These are phyloP conservation scores for Candida ipomoeae DNA, from an alignment of 805 yeast species.

Conservation along the genomic window DNA sequence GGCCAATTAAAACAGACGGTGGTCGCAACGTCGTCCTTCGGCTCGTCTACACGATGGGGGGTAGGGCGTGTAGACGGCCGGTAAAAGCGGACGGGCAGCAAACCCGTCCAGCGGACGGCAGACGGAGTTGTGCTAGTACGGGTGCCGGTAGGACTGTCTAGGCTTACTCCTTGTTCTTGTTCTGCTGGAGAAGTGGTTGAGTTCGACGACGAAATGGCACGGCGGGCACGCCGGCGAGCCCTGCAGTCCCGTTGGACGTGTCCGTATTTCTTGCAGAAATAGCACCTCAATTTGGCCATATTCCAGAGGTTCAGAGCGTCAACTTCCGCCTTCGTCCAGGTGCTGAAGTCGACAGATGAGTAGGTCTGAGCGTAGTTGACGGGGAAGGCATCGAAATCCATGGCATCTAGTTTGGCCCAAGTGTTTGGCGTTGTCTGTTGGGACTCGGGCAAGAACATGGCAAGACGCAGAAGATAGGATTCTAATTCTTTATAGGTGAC, in stretches of 20 bases:
- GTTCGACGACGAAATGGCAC: not conserved
- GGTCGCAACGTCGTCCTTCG: too few species aligned
- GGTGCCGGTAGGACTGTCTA: too few species aligned
- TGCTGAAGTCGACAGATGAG: not conserved
- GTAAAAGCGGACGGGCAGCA: too few species aligned
- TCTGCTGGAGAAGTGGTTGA: not conserved
- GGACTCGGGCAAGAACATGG: not conserved
- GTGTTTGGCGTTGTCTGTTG: not conserved
- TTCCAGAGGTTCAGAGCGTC: not conserved
- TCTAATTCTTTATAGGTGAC: not conserved
- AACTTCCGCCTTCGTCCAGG: not conserved
- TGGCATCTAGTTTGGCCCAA: not conserved
- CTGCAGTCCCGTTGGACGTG: not conserved
- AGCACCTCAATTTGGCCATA: not conserved
- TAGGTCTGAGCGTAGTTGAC: not conserved
- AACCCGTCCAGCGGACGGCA: too few species aligned
- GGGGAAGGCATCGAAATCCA: not conserved
- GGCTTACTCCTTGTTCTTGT: too few species aligned
- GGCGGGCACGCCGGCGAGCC: not conserved
- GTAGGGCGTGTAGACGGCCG: too few species aligned
- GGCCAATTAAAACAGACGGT: too few species aligned
- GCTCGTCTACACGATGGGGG: too few species aligned
- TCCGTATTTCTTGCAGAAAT: not conserved
- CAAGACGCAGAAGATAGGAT: not conserved
- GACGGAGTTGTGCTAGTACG: too few species aligned